Conservation (phyloP, 495 filamentous ascomycete species). For the Sphaerosporella brunnea region DNA sequence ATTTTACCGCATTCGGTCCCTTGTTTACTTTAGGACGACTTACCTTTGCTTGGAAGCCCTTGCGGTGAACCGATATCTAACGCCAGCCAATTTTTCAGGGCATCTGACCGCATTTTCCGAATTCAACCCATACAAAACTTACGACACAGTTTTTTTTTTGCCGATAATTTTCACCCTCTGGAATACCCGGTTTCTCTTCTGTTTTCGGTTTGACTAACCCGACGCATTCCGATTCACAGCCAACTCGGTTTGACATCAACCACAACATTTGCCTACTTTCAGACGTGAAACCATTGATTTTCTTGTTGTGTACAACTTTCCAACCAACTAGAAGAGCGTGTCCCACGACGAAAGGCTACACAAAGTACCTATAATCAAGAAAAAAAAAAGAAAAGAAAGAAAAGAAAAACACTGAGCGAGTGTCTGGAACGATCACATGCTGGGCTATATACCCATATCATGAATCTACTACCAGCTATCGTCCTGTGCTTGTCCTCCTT, state of each 20-base stretch:
- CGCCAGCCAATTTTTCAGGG: conserved; percentile 1
- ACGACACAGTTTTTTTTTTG: not conserved
- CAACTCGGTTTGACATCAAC: not conserved
- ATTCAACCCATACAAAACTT: not conserved
- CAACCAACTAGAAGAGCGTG: not conserved
- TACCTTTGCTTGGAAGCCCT: not conserved
- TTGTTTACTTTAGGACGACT: conserved; percentile 1
- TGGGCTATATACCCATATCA: too few relatives aligned
- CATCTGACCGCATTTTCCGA: not conserved
- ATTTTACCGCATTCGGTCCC: not conserved
- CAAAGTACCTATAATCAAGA: not conserved
- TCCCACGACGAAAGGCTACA: not conserved
- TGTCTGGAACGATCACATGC: too few relatives aligned
- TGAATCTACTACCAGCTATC: too few relatives aligned
- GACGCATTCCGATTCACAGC: not conserved
- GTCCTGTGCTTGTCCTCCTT: too few relatives aligned
- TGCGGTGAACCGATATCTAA: conserved; percentile 5
- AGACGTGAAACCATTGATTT: not conserved
- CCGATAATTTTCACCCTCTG: not conserved
- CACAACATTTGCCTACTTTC: not conserved
- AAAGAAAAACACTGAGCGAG: too few relatives aligned
- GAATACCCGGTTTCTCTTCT: not conserved
- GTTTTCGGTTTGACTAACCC: not conserved
- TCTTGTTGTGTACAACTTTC: not conserved
- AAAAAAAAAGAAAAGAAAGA: not conserved